Evolutionary conservation across 768 basidiomycete species (phyloP).

Genomic region (Suillus brevipes): DNA sequence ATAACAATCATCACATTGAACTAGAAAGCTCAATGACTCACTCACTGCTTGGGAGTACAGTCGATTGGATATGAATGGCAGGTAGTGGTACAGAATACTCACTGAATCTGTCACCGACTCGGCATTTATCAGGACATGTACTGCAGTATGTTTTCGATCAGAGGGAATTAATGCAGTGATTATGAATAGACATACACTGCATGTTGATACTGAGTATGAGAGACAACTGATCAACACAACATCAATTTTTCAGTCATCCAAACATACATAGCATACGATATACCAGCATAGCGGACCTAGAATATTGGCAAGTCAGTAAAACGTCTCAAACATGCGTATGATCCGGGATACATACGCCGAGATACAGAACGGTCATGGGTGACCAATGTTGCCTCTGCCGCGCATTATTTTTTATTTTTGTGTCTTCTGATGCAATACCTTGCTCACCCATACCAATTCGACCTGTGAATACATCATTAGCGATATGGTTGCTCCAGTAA

Average conservation of each 20-base stretch:
- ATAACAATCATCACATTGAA: too few relatives aligned
- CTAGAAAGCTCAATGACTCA: background rate
- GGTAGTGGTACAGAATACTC: background rate
- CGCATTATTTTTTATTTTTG: background rate
- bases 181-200: background rate
- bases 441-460: background rate
- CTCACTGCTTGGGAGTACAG: background rate
- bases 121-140: background rate
- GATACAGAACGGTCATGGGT: background rate
- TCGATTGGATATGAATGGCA: background rate
- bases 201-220: background rate
- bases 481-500: background rate
- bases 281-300: background rate
- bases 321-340: background rate
- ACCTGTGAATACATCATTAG: background rate
- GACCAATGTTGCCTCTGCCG: background rate
- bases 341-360: background rate
- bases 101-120: background rate
- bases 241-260: background rate
- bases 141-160: background rate
- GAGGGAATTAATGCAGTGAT: background rate
- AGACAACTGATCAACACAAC: background rate
- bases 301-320: background rate
- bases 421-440: background rate
- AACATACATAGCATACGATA: background rate